A percentile compares a stretch with the other conserved stretches of the same genome.
phyloP scores from a whole-genome alignment of 202 grass and related monocot genomes.

The Panicum hallii region DNA sequence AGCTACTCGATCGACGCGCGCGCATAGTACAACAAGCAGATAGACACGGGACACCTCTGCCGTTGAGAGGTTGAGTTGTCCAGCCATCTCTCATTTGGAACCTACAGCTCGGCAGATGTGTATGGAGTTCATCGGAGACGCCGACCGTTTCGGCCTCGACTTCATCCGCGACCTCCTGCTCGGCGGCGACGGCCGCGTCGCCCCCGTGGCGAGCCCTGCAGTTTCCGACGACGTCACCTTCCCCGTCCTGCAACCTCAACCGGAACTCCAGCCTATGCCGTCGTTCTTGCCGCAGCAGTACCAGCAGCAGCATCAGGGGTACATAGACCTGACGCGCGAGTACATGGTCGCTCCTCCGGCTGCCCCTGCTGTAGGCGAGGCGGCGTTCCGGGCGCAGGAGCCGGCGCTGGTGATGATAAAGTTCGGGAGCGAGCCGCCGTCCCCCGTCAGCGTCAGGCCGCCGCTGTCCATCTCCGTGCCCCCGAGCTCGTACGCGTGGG shows the following conservation, averaged over 20 bases:
- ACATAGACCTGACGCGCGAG: conserved; percentile 29
- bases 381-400: conserved; percentile 28
- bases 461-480: conserved; percentile 51
- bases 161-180: conserved; percentile 51
- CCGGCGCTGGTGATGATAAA: conserved; percentile 48
- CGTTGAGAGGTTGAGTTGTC: neutral
- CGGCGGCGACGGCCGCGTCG: neutral
- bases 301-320: conserved; percentile 13
- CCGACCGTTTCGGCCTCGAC: conserved; percentile 39
- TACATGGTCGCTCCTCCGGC: conserved; percentile 21
- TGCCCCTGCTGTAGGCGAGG: neutral
- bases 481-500: conserved; percentile 37
- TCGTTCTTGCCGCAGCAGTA: neutral
- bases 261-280: conserved; percentile 20
- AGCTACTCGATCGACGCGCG: neutral
- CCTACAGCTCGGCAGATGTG: neutral
- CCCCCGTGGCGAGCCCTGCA: neutral
- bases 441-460: neutral
- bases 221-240: conserved; percentile 37
- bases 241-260: conserved; percentile 19
- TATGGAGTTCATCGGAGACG: conserved; percentile 54
- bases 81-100: neutral
- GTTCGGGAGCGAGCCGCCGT: conserved; percentile 46
- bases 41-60: neutral
- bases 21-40: neutral